These are phyloP conservation scores for Epichloe festucae DNA, from an alignment of 2,329 filamentous ascomycete species.

Conservation along the genomic window DNA sequence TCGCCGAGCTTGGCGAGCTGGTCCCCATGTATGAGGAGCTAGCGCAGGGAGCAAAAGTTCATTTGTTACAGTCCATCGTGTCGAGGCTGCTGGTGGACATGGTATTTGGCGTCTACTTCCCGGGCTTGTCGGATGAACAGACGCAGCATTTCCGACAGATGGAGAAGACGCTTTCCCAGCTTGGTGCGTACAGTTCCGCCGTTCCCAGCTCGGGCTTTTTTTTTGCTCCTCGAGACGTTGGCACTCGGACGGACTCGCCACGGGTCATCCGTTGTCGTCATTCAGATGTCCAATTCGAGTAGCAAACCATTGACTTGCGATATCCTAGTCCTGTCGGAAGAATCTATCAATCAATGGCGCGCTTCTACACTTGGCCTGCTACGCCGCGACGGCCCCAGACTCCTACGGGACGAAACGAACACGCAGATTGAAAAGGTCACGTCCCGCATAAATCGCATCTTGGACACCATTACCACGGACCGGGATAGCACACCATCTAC, in stretches of 20 bases:
- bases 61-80: slow-evolving; percentile 49
- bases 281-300: too few species aligned
- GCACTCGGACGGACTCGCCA: too few species aligned
- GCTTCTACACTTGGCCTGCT: slow-evolving; percentile 49
- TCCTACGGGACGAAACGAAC: slow-evolving; percentile 33
- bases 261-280: too few species aligned
- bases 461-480: slow-evolving; percentile 34
- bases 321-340: slow-evolving; percentile 26
- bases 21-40: slow-evolving; percentile 47
- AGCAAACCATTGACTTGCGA: too few species aligned
- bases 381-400: slow-evolving; percentile 35
- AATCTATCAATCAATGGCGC: slow-evolving; percentile 52
- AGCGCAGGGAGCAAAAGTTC: slow-evolving; percentile 41
- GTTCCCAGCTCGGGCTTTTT: not conserved
- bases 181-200: slow-evolving; percentile 20
- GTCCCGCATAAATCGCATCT: slow-evolving; percentile 32
- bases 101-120: slow-evolving; percentile 50
- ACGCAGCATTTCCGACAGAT: slow-evolving; percentile 35
- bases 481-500: slow-evolving; percentile 2
- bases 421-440: slow-evolving; percentile 30
- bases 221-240: too few species aligned
- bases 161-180: slow-evolving; percentile 31
- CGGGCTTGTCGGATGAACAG: slow-evolving; percentile 45
- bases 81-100: slow-evolving; percentile 46
- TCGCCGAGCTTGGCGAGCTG: slow-evolving; percentile 31